Evolutionary conservation across 192 early-diverging fungal genomes (phyloP).

Genomic region (Coemansia sp.): DNA sequence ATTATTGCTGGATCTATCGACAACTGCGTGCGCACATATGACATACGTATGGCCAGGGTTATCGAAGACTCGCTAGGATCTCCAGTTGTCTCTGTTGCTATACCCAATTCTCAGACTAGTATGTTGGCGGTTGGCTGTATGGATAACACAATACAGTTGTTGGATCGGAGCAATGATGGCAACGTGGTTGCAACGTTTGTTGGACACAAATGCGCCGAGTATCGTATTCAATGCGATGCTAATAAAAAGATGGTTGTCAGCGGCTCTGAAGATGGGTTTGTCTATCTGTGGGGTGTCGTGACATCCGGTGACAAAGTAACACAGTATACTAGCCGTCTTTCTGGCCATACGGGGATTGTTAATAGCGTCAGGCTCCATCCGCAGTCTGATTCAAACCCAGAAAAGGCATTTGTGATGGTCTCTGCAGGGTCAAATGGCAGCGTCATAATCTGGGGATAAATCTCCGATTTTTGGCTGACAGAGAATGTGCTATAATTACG

Average conservation of each 20-base stretch:
- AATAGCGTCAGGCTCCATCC: slow-evolving; percentile 41
- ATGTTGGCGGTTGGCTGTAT: slow-evolving; percentile 74
- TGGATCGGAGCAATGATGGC: slow-evolving; percentile 74
- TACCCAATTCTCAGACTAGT: slow-evolving; percentile 63
- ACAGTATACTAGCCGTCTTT: slow-evolving; percentile 6
- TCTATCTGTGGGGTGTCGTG: slow-evolving; percentile 82
- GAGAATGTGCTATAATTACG: no score
- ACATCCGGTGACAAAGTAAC: slow-evolving; percentile 53
- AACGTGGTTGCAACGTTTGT: slow-evolving; percentile 69
- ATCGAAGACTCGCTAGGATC: slow-evolving; percentile 73
- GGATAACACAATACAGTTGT: slow-evolving; percentile 78
- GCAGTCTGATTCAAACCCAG: slow-evolving; percentile 1
- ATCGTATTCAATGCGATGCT: slow-evolving; percentile 73
- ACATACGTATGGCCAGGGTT: slow-evolving; percentile 76
- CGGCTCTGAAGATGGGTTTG: slow-evolving; percentile 86
- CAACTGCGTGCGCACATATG: slow-evolving; percentile 79
- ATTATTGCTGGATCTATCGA: slow-evolving; percentile 84
- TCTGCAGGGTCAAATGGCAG: slow-evolving; percentile 46
- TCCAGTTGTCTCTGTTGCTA: slow-evolving; percentile 71
- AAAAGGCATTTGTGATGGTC: slow-evolving; percentile 23
- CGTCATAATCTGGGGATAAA: slow-evolving; percentile 36
- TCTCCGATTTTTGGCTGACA: no score
- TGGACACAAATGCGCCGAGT: slow-evolving; percentile 80
- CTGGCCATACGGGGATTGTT: slow-evolving; percentile 43
- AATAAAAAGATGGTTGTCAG: slow-evolving; percentile 74